Conservation (phyloP, 2,329 filamentous ascomycete species). For the Colletotrichum agaves region DNA sequence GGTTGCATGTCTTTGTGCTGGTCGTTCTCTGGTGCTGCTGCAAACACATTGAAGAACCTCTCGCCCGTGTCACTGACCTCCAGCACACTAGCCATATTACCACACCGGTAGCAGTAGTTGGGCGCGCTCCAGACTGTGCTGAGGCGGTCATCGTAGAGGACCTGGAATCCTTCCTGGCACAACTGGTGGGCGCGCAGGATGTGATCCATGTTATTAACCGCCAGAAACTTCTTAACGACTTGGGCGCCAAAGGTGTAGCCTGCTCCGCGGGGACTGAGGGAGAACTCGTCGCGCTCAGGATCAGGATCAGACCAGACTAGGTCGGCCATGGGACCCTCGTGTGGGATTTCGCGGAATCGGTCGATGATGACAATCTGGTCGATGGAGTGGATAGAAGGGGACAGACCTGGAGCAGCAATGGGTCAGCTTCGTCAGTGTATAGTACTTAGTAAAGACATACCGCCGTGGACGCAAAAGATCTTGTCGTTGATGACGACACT, state of each 20-base stretch:
- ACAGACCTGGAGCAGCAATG: slow-evolving; percentile 67
- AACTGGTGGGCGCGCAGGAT: slow-evolving; percentile 98
- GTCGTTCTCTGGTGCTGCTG: slow-evolving; percentile 96
- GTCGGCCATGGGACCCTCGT: slow-evolving; percentile 99
- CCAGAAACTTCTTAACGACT: slow-evolving; percentile 97
- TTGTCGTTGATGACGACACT: slow-evolving; percentile 99
- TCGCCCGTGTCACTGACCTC: slow-evolving; percentile 95
- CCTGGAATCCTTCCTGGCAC: slow-evolving; percentile 97
- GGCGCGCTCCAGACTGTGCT: slow-evolving; percentile 99
- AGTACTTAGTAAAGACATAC: slow-evolving; percentile 50
- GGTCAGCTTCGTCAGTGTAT: no score
- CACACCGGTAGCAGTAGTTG: slow-evolving; percentile 95
- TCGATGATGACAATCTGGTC: slow-evolving; percentile 99
- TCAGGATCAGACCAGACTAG: slow-evolving; percentile 98
- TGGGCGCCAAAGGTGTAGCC: slow-evolving; percentile 98
- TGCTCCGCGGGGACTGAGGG: slow-evolving; percentile 89
- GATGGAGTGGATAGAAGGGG: slow-evolving; percentile 94
- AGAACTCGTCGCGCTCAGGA: slow-evolving; percentile 97
- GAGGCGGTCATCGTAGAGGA: slow-evolving; percentile 92
- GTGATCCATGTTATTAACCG: slow-evolving; percentile 97
- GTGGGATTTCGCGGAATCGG: slow-evolving; percentile 96
- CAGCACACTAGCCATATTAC: slow-evolving; percentile 95
- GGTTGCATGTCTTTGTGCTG: slow-evolving; percentile 86
- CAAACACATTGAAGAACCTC: slow-evolving; percentile 97
- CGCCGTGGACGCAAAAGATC: slow-evolving; percentile 98